Evolutionary conservation across 306 rosid genomes (phyloP), one percentile per base, ranked within the genome.

Genomic region (Acacia crassicarpa): DNA sequence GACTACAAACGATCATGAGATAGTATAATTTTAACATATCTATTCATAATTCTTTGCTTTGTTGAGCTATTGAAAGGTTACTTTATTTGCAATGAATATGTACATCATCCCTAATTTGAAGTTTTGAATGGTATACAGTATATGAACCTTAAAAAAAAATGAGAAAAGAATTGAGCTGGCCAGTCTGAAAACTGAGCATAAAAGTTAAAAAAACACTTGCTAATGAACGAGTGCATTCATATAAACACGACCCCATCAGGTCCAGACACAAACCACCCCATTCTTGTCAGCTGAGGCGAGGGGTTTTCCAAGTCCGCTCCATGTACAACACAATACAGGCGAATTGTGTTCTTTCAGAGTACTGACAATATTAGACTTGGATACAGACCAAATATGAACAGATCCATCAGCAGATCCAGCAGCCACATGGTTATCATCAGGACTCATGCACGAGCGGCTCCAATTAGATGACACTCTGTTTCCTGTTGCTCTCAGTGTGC

Each of bases 401-500:
- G 89, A 89, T 74, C 99, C 99, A 81, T 95, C 99, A 0, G 89
- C 92, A 25, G 97, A 96, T 20, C 99, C 99, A 48, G 98, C 95
- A 30, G 99, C 98, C 11, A 96, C 97, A n/a, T 93, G 85, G 81
- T 62, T 91, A 89, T 92, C 97, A 71, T 96, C 99, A 15, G 99
- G 98, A 78, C 99, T 93, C 48, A 96, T 87, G 85, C 99, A 96
- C 14, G 99, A 93, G 61, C 99, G 89, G 84, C 97, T 96, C 98
- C 99, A 96, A 78, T 96, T 96, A 2, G 99, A 92, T 1, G 98
- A 94, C 63, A 92, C 96, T 87, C 92, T 88, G 83, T 91, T 96
- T 62, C 98, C 97, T 0, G 80, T 32, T 32, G 97, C 97, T 79
- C 93, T 87, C 44, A 96, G 81, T 10, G 98, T 91, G 80, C 97